phyloP scores from a whole-genome alignment of 2,329 filamentous ascomycete genomes.

The Pestalotiopsis sp. region DNA sequence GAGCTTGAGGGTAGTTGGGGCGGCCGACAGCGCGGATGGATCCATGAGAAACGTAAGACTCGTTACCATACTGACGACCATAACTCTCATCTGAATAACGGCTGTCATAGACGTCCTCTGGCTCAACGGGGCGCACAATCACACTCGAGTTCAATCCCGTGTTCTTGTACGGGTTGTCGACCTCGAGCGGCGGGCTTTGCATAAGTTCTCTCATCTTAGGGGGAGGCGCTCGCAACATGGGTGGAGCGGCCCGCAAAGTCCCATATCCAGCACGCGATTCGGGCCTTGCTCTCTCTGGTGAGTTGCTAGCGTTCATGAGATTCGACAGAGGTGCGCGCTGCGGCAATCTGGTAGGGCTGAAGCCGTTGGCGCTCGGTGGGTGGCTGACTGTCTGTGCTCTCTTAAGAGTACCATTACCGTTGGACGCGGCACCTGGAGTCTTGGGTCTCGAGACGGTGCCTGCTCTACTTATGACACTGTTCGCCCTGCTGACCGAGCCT shows the following conservation, averaged over 20 bases:
- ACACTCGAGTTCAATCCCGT: conserved; percentile 49
- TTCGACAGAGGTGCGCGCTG: conserved; percentile 68
- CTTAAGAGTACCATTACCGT: conserved; percentile 28
- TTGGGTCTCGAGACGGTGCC: conserved; percentile 45
- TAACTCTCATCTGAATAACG: conserved; percentile 41
- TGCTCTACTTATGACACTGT: conserved; percentile 37
- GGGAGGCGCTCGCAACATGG: conserved; percentile 66
- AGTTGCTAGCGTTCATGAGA: conserved; percentile 73
- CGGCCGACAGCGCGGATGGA: conserved; percentile 42
- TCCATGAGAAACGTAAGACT: conserved; percentile 31
- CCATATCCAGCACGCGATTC: conserved; percentile 41
- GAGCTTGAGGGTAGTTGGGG: conserved; percentile 40
- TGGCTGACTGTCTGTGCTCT: conserved; percentile 11
- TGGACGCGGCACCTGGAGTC: conserved; percentile 51
- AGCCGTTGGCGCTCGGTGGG: conserved; percentile 31
- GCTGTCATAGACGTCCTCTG: conserved; percentile 88
- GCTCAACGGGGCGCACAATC: conserved; percentile 62
- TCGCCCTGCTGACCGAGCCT: conserved; percentile 33
- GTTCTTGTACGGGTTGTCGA: conserved; percentile 47
- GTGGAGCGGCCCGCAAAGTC: conserved; percentile 54
- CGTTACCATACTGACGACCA: conserved; percentile 33
- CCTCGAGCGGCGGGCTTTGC: conserved; percentile 51
- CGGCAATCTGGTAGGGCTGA: conserved; percentile 69
- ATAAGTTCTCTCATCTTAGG: conserved; percentile 88
- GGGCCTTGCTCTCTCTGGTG: conserved; percentile 67